phyloP scores from a whole-genome alignment of 108 stramenopile genomes.

The Parietichytrium sp. region DNA sequence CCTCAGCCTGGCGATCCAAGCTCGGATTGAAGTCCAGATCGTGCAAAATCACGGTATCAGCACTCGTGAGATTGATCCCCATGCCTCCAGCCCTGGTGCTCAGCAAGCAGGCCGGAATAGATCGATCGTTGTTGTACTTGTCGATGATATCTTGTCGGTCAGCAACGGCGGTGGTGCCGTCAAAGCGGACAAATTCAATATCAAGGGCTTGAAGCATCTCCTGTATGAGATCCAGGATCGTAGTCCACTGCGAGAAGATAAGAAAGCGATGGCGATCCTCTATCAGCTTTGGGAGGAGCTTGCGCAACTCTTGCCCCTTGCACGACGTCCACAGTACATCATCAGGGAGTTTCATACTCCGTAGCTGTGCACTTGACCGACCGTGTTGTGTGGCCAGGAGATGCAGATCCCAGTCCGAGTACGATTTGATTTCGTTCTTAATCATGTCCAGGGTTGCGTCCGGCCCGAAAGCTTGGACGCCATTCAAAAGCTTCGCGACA shows the following conservation, averaged over 20 bases:
- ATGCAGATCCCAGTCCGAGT: constrained; percentile 78
- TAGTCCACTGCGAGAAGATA: constrained; percentile 87
- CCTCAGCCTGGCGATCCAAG: constrained; percentile 90
- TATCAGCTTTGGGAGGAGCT: constrained; percentile 63
- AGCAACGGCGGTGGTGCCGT: constrained; percentile 70
- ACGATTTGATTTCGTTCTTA: constrained; percentile 71
- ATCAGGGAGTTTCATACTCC: constrained; percentile 61
- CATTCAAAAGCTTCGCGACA: constrained; percentile 60
- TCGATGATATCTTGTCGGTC: constrained; percentile 80
- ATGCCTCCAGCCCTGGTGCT: constrained; percentile 68
- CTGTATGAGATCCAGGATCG: constrained; percentile 74
- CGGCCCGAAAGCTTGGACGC: constrained; percentile 72
- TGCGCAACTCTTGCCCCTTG: constrained; percentile 72
- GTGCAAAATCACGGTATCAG: constrained; percentile 92
- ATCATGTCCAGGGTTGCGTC: constrained; percentile 72
- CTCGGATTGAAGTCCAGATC: constrained; percentile 94
- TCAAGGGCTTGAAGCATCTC: constrained; percentile 71
- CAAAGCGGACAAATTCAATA: constrained; percentile 70
- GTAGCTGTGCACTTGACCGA: constrained; percentile 53
- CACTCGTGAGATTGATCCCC: constrained; percentile 77
- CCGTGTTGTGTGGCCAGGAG: constrained; percentile 71
- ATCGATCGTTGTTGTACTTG: constrained; percentile 68
- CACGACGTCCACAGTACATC: constrained; percentile 73
- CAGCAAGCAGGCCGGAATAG: constrained; percentile 73
- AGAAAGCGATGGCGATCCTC: constrained; percentile 73